Evolutionary conservation across 169 alveolate species (phyloP).

Genomic region (Plasmodium malariae): DNA sequence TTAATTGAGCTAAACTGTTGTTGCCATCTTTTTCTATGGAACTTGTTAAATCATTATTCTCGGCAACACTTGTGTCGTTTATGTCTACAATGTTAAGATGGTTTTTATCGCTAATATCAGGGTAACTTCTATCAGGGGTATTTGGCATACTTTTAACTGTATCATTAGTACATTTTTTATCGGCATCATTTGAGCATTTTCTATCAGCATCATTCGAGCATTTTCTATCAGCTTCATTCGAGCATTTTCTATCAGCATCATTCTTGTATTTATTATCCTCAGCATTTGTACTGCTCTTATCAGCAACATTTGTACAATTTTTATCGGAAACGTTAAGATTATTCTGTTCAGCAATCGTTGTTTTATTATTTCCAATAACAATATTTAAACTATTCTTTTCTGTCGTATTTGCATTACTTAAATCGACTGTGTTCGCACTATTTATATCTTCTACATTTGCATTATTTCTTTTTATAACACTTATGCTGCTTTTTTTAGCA

Average conservation of each 20-base stretch:
- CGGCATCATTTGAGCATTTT: too few species aligned
- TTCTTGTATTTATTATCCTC: not conserved
- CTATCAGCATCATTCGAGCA: too few species aligned
- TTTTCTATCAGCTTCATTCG: conserved; percentile 12
- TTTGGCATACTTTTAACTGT: not conserved
- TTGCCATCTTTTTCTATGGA: conserved; percentile 2
- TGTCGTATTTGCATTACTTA: not conserved
- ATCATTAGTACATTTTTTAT: not conserved
- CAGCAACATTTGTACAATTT: not conserved
- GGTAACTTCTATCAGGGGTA: not conserved
- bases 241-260: not conserved
- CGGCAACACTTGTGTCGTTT: conserved; percentile 17
- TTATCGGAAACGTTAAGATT: not conserved
- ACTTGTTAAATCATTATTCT: not conserved
- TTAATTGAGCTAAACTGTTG: not conserved
- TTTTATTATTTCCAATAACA: not conserved
- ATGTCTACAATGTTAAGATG: conserved; percentile 15
- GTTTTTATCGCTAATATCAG: not conserved
- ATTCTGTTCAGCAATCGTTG: not conserved
- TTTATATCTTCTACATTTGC: not conserved
- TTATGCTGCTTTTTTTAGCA: conserved; percentile 2
- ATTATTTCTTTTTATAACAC: not conserved
- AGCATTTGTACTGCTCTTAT: not conserved
- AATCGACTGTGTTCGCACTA: not conserved
- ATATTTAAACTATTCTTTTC: not conserved